Evolutionary conservation across 2,329 filamentous ascomycete species (phyloP).

Genomic region (Monosporascus sp.): DNA sequence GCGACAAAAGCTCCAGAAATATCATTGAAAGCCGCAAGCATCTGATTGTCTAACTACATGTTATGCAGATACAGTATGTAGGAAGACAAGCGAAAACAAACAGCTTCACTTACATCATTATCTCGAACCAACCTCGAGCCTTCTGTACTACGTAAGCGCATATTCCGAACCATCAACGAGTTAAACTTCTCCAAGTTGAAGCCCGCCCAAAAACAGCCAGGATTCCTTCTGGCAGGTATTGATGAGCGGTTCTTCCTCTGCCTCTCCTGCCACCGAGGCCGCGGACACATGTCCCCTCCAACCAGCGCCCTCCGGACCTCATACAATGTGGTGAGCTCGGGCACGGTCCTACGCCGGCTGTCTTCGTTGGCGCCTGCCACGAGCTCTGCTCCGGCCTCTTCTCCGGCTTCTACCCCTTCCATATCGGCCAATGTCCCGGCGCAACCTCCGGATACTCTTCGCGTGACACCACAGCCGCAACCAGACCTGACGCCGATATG

Average conservation of each 20-base stretch:
- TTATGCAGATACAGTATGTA: no score
- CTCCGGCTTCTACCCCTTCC: slow-evolving; percentile 8
- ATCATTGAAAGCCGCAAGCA: no score
- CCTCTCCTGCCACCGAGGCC: slow-evolving; percentile 19
- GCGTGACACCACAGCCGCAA: slow-evolving; percentile 13
- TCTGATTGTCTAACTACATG: no score
- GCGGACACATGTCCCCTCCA: slow-evolving; percentile 30
- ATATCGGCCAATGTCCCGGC: slow-evolving; percentile 5
- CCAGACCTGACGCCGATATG: slow-evolving; percentile 34
- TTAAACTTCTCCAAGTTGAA: no score
- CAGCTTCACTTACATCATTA: no score
- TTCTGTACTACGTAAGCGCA: no score
- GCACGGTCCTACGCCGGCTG: slow-evolving; percentile 18
- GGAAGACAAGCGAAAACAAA: no score
- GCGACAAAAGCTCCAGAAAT: no score
- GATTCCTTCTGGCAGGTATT: slow-evolving; percentile 13
- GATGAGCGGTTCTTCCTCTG: slow-evolving; percentile 14
- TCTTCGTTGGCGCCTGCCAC: slow-evolving; percentile 8
- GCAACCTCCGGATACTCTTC: slow-evolving; percentile 6
- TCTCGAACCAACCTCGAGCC: no score
- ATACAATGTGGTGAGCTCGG: slow-evolving; percentile 22
- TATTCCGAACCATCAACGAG: no score
- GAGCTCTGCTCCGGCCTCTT: slow-evolving; percentile 4
- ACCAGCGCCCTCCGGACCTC: slow-evolving; percentile 25
- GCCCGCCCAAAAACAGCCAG: no score